A percentile compares a stretch with the other conserved stretches of the same genome.
phyloP scores from a whole-genome alignment of 2,329 filamentous ascomycete genomes.

The Cytospora leucostoma region DNA sequence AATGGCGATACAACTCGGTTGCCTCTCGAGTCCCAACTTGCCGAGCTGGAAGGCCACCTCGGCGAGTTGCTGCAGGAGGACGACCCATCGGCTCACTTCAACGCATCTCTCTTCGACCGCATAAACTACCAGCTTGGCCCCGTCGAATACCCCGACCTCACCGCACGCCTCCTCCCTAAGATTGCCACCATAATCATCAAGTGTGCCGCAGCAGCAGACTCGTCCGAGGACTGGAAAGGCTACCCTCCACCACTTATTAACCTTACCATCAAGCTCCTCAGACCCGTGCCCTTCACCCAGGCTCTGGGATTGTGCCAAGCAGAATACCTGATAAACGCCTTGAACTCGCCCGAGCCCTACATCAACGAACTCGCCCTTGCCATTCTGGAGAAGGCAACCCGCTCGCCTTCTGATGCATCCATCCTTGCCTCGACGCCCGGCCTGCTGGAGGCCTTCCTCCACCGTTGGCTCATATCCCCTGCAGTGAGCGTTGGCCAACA shows the following conservation, averaged over 20 bases:
- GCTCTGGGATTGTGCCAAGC: constrained; percentile 54
- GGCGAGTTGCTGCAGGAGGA: constrained; percentile 44
- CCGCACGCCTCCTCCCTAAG: constrained; percentile 55
- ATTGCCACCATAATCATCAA: constrained; percentile 55
- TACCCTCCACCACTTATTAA: constrained; percentile 53
- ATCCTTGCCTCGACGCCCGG: constrained; percentile 52
- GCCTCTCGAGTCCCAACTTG: constrained; percentile 36
- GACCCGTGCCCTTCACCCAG: constrained; percentile 54
- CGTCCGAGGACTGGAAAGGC: constrained; percentile 17
- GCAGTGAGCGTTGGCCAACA: constrained; percentile 59
- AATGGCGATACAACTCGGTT: constrained; percentile 2
- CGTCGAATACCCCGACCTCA: constrained; percentile 42
- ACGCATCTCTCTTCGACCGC: constrained; percentile 55
- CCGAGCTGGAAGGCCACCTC: constrained; percentile 57
- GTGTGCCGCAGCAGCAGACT: constrained; percentile 42
- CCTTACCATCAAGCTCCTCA: constrained; percentile 57
- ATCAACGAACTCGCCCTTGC: constrained; percentile 60
- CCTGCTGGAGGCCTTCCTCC: constrained; percentile 51
- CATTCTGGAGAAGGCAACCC: constrained; percentile 57
- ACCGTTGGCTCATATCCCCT: constrained; percentile 54
- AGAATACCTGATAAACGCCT: constrained; percentile 52
- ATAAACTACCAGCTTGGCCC: constrained; percentile 28
- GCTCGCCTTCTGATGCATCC: constrained; percentile 49
- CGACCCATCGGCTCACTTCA: constrained; percentile 45
- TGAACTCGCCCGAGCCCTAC: constrained; percentile 55